Base-by-base conservation (phyloP, 768 basidiomycete genomes). In the Leccinum variicolor region DNA sequence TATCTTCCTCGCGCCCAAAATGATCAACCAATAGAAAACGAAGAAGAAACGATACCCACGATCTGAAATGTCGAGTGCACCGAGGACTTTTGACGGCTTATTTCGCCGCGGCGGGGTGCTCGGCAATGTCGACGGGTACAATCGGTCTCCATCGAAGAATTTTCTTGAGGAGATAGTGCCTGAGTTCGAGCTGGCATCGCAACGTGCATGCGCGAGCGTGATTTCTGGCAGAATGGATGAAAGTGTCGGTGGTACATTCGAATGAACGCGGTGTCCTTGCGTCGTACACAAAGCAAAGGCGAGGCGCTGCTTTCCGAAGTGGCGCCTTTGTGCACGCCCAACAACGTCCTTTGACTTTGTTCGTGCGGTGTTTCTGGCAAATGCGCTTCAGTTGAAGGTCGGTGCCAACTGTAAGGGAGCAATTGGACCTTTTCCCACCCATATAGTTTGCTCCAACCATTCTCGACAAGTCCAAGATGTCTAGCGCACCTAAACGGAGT, bases 361-460 rank as follows among this genome's bases (percentile, higher is more conserved):
- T 66, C 79, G 84, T 19, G 81, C 82, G 1, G 77, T 76, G 64
- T 83, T 89, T 64, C 88, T 89, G 55, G 39, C 10, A 43, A 48
- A 17, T 51, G 31, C n/a, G 19, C 21, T 50, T 34, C 26, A 34
- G 26, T 19, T 52, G 45, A 49, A 54, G 53, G 53, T 46, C 10
- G 1, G 23, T n/a, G 13, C n/a, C 8, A 54, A 25, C 10, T 23
- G 29, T 45, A 29, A 36, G 33, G 39, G 23, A 23, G 43, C 15
- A 55, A 53, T 19, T 70, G 34, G 50, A 85, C 87, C 84, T 78
- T 73, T 82, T 86, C 13, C 87, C 87, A 23, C 87, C 87, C 86
- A 87, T 89, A 60, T 89, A 89, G 63, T 89, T 89, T 29, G 86
- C 87, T 6, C 87, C 87, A 21, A 74, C 73, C 86, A 87, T 86